Percentiles rank a stretch among this genome's conserved stretches.
Conservation (phyloP, 1,284 basidiomycete species). For the Schizopora paradoxa region DNA sequence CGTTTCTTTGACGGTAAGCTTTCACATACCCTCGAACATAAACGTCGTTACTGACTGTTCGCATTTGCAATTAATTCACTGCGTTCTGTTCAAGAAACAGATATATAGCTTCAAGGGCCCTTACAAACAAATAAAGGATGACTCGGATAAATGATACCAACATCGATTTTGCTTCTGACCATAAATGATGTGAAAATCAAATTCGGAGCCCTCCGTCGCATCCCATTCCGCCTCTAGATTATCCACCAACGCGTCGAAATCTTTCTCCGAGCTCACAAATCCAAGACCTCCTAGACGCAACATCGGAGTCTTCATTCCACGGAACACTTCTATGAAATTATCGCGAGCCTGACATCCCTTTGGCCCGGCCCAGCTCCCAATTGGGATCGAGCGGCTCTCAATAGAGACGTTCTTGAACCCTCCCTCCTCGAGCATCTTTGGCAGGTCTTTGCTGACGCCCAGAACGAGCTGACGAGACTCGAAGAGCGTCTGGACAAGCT, state of each 20-base stretch:
- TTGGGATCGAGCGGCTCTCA: constrained; percentile 11
- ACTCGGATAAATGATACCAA: too few relatives aligned
- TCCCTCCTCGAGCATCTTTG: constrained; percentile 19
- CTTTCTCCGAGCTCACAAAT: constrained; percentile 1
- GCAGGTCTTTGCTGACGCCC: constrained; percentile 18
- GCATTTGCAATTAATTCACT: too few relatives aligned
- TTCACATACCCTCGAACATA: too few relatives aligned
- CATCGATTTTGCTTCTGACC: too few relatives aligned
- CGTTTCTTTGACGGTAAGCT: too few relatives aligned
- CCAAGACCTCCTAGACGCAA: constrained; percentile 1
- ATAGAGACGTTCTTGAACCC: constrained; percentile 22
- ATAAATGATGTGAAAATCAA: constrained; percentile 1
- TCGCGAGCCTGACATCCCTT: constrained; percentile 15
- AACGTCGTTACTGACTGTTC: too few relatives aligned
- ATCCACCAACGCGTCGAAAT: constrained; percentile 2
- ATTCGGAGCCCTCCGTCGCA: not conserved
- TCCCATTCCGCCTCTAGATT: constrained; percentile 7
- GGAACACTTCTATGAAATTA: constrained; percentile 19
- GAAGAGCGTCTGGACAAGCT: constrained; percentile 18
- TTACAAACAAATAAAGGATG: too few relatives aligned
- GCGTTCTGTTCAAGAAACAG: too few relatives aligned
- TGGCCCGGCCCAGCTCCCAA: constrained; percentile 22
- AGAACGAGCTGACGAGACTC: constrained; percentile 18
- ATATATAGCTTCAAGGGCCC: too few relatives aligned
- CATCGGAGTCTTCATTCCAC: constrained; percentile 7